Evolutionary conservation across 108 stramenopile species (phyloP), one percentile per base, ranked within the genome.

Genomic region (Seminavis robusta): DNA sequence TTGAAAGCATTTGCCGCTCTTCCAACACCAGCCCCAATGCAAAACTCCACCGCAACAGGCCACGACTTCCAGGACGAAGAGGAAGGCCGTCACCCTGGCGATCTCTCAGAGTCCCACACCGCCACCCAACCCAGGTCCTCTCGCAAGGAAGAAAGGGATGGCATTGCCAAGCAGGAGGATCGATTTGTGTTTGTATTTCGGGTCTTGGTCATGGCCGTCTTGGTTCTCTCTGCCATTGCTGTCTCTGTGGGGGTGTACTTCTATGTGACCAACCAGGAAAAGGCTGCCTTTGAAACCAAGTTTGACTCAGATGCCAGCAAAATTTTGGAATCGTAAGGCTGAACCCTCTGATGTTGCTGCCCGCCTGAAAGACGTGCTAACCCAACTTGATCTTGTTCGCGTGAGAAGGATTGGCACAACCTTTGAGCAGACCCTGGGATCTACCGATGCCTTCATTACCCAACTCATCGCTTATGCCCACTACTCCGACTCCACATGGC

Each of bases 361-460:
- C n/a, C n/a, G n/a, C n/a, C n/a, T n/a, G n/a, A n/a, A n/a, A n/a
- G n/a, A n/a, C n/a, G n/a, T n/a, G n/a, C n/a, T n/a, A n/a, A n/a
- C n/a, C n/a, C n/a, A n/a, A n/a, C n/a, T n/a, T n/a, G n/a, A n/a
- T n/a, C n/a, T n/a, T n/a, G n/a, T n/a, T n/a, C n/a, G n/a, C n/a
- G n/a, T n/a, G n/a, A n/a, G n/a, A 7, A 50, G 30, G 13, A 27
- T 61, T 34, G 36, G 33, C 17, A 20, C 11, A 7, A 50, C 19
- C 15, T 21, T 48, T 20, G 34, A 50, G 16, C 36, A 32, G 33
- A 48, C 31, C 13, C 47, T 63, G 26, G 50, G 33, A 2, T 38
- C 48, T 25, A 50, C 34, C 16, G 61, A 54, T 31, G 50, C 61
- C 8, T 36, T 63, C 20, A 29, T 29, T 20, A 52, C 33, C n/a